phyloP scores from a whole-genome alignment of 2,329 filamentous ascomycete genomes.

The Cladosporium sp. region DNA sequence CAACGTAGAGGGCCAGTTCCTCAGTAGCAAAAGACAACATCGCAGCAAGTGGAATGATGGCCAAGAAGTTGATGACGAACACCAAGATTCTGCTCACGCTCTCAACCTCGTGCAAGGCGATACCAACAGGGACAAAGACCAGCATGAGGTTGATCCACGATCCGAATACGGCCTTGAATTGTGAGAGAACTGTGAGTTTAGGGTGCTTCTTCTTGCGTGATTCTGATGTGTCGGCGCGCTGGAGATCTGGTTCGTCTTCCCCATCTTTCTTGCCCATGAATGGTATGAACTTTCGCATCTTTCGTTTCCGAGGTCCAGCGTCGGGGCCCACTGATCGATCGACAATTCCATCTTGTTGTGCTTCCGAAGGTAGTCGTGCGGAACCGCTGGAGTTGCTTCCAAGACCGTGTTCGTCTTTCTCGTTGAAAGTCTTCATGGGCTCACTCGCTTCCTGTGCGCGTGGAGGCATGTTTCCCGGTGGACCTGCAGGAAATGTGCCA shows the following conservation, averaged over 20 bases:
- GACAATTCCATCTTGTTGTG: conserved; percentile 16
- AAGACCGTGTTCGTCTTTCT: conserved; percentile 20
- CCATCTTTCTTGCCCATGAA: conserved; percentile 26
- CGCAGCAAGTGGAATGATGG: conserved; percentile 85
- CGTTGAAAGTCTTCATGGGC: conserved; percentile 20
- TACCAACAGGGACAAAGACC: conserved; percentile 72
- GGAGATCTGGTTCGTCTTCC: conserved; percentile 22
- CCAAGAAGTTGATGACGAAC: conserved; percentile 90
- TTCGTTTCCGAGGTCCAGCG: conserved; percentile 24
- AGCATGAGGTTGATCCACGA: conserved; percentile 87
- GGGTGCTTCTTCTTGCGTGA: conserved; percentile 31
- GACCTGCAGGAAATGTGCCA: conserved; percentile 25
- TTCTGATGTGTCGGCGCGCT: conserved; percentile 22
- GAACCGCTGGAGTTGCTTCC: conserved; percentile 16
- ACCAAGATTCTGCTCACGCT: conserved; percentile 57
- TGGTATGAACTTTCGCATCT: conserved; percentile 27
- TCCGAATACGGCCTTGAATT: conserved; percentile 72
- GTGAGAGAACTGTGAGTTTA: conserved; percentile 40
- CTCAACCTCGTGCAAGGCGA: conserved; percentile 67
- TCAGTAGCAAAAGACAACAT: conserved; percentile 88
- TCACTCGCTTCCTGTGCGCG: conserved; percentile 7
- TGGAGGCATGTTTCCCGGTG: not conserved
- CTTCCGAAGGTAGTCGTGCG: conserved; percentile 16
- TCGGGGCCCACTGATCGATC: conserved; percentile 15
- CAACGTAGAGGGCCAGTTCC: conserved; percentile 74